Percentiles rank a stretch among this genome's conserved stretches.
These are phyloP conservation scores for Diaporthe sp. DNA, from an alignment of 2,329 filamentous ascomycete genomes.

Conservation along the genomic window DNA sequence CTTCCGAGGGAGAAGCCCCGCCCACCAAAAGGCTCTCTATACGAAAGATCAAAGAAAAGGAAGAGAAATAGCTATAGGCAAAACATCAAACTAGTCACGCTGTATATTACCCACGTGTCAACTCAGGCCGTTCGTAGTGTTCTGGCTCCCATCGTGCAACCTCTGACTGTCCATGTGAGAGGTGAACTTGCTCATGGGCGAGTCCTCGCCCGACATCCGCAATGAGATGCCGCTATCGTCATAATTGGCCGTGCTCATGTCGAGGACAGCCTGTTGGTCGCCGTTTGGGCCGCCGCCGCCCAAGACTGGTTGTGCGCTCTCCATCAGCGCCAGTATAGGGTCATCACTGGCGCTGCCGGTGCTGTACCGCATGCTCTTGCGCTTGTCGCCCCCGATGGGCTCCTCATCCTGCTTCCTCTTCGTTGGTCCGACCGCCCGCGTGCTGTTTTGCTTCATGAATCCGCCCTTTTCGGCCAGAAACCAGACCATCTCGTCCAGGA, in stretches of 20 bases:
- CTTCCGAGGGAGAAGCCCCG: not conserved
- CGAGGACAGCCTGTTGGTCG: conserved; percentile 60
- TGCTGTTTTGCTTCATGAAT: conserved; percentile 77
- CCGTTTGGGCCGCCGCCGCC: conserved; percentile 59
- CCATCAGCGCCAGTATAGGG: conserved; percentile 58
- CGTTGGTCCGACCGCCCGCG: conserved; percentile 49
- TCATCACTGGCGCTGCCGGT: conserved; percentile 59
- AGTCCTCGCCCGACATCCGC: conserved; percentile 76
- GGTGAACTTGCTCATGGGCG: conserved; percentile 71
- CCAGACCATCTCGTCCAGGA: conserved; percentile 93
- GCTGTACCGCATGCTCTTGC: conserved; percentile 55
- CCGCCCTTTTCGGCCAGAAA: conserved; percentile 93
- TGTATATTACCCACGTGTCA: conserved; percentile 29
- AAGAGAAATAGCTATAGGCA: not conserved
- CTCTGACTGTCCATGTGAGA: conserved; percentile 46
- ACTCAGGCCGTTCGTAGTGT: conserved; percentile 29
- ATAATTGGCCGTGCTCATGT: conserved; percentile 63
- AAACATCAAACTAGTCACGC: conserved; percentile 5
- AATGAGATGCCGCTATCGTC: conserved; percentile 85
- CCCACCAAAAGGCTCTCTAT: conserved; percentile 15
- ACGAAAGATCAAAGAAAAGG: conserved; percentile 19
- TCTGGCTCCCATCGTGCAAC: conserved; percentile 29
- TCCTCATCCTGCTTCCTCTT: conserved; percentile 35
- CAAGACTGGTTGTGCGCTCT: conserved; percentile 63
- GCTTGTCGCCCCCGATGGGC: conserved; percentile 19